phyloP scores from a whole-genome alignment of 1,139 yeast species.

The Candida tropicalis region DNA sequence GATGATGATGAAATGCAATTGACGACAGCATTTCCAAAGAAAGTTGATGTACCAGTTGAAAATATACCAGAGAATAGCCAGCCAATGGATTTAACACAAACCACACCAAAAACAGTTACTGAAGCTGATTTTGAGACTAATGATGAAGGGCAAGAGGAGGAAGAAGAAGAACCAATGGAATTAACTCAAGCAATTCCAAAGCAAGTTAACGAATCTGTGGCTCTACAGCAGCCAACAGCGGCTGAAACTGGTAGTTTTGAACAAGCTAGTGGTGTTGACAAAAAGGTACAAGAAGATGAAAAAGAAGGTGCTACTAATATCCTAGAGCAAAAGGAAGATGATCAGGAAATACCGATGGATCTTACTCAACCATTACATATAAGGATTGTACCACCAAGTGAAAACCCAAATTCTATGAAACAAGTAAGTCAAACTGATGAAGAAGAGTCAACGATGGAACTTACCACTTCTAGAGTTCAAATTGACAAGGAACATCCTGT shows the following conservation, averaged over 20 bases:
- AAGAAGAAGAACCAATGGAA: conserved; percentile 6
- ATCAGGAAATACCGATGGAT: conserved; percentile 1
- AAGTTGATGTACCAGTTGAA: background rate
- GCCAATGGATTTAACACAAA: conserved; percentile 21
- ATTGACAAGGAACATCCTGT: background rate
- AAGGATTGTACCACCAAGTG: background rate
- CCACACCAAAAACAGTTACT: background rate
- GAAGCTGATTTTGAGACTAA: background rate
- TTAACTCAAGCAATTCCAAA: background rate
- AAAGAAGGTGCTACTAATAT: too few species aligned
- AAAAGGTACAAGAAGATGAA: background rate
- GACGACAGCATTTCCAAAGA: background rate
- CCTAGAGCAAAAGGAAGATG: too few species aligned
- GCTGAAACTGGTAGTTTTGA: background rate
- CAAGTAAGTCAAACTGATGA: conserved; percentile 1
- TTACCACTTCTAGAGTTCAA: too few species aligned
- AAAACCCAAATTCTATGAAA: background rate
- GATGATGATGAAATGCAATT: conserved; percentile 7
- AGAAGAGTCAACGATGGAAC: background rate
- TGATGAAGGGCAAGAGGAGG: background rate
- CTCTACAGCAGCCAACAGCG: too few species aligned
- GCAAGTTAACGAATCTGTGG: background rate
- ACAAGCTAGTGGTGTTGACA: background rate
- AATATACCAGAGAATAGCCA: background rate
- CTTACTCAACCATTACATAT: conserved; percentile 3